A percentile compares a stretch with the other conserved stretches of the same genome.
These are phyloP conservation scores for Phaeosphaeria sp. DNA, from an alignment of 2,329 filamentous ascomycete species.

Conservation along the genomic window DNA sequence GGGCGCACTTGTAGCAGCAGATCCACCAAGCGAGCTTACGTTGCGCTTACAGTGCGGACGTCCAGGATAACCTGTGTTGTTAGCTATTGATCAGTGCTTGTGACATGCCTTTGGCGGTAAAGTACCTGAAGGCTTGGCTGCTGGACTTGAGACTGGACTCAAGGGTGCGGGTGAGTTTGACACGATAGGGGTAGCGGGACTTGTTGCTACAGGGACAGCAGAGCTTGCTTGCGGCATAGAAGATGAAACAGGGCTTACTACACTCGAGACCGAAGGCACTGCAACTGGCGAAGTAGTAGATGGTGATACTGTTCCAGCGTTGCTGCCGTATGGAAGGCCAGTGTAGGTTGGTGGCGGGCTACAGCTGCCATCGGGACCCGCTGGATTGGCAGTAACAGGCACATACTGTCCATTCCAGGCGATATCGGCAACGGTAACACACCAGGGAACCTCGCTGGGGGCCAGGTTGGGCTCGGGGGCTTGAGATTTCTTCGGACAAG, in stretches of 20 bases:
- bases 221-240: background rate
- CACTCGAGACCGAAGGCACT: background rate
- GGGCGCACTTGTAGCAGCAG: background rate
- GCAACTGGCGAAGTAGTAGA: background rate
- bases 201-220: background rate
- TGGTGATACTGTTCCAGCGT: background rate
- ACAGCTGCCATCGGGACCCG: conserved; percentile 16
- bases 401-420: conserved; percentile 10
- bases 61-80: background rate
- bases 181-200: background rate
- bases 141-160: background rate
- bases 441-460: conserved; percentile 12
- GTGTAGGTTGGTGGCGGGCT: conserved; percentile 9
- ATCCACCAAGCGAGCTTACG: background rate
- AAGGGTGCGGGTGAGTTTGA: background rate
- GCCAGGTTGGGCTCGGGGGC: background rate
- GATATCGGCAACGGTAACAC: conserved; percentile 21
- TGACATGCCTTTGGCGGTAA: background rate
- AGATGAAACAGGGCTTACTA: background rate
- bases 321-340: conserved; percentile 11
- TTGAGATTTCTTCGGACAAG: background rate
- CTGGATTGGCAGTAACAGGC: conserved; percentile 13
- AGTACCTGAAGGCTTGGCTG: background rate
- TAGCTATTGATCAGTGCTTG: background rate
- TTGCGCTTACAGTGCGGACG: conserved; percentile 4